Percentiles rank a stretch among this genome's conserved stretches.
phyloP scores from a whole-genome alignment of 805 yeast species.

The Yarrowia osloensis region DNA sequence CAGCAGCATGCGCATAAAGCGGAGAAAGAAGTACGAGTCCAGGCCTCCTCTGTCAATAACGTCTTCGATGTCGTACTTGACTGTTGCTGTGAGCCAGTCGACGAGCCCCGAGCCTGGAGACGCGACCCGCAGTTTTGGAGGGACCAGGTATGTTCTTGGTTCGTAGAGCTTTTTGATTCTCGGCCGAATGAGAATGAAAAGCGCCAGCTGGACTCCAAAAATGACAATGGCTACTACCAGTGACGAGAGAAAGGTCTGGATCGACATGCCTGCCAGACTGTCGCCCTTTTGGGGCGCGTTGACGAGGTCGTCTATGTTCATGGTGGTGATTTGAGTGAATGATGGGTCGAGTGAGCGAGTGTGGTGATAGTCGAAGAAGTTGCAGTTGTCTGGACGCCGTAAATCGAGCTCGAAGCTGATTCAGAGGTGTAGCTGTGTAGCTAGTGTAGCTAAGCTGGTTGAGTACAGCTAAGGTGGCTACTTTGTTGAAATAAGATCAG shows the following conservation, averaged over 20 bases:
- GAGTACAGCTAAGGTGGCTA: too few species aligned
- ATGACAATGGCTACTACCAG: conserved; percentile 55
- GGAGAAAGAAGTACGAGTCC: conserved; percentile 72
- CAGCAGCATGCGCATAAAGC: conserved; percentile 58
- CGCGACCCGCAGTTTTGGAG: conserved; percentile 44
- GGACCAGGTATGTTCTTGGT: conserved; percentile 54
- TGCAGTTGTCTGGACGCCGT: too few species aligned
- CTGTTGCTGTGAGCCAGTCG: conserved; percentile 56
- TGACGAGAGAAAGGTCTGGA: conserved; percentile 58
- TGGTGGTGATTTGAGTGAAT: background rate
- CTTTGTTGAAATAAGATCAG: too few species aligned
- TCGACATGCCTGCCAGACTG: conserved; percentile 41
- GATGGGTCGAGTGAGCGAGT: too few species aligned
- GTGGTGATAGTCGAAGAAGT: background rate
- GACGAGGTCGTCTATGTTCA: conserved; percentile 6
- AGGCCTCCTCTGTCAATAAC: conserved; percentile 57
- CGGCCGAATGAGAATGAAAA: conserved; percentile 46
- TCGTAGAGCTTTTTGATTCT: conserved; percentile 51
- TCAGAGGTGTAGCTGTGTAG: too few species aligned
- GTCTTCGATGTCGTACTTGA: conserved; percentile 46
- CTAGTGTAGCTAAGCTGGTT: too few species aligned
- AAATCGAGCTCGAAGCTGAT: too few species aligned
- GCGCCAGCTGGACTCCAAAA: conserved; percentile 53
- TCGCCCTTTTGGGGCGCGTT: conserved; percentile 8
- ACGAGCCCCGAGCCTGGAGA: conserved; percentile 46